Evolutionary conservation across 257 asterid species (phyloP).

Genomic region (Solanum pimpinellifolium): DNA sequence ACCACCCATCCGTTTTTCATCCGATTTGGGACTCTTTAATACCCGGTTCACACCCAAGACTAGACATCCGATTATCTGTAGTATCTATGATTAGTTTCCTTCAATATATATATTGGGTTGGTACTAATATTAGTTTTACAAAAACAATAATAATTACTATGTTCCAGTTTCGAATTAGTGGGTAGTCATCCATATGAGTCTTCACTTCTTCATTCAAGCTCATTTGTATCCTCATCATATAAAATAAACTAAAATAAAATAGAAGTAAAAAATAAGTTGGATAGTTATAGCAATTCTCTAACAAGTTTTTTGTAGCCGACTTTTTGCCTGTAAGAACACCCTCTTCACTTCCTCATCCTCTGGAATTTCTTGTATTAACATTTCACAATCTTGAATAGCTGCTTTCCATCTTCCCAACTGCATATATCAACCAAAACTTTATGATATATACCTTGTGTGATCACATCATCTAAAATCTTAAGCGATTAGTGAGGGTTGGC

Average conservation of each 20-base stretch:
- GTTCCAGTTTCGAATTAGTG: neutral
- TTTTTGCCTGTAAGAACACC: slow-evolving; percentile 19
- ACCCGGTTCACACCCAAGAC: neutral
- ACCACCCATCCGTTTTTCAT: neutral
- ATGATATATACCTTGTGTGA: neutral
- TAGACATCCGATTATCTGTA: neutral
- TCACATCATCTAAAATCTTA: neutral
- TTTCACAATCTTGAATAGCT: slow-evolving; percentile 35
- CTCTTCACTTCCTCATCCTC: slow-evolving; percentile 23
- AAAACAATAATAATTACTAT: neutral
- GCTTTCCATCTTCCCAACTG: slow-evolving; percentile 39
- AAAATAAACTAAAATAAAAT: neutral
- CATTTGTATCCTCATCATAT: neutral
- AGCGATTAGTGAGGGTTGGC: neutral
- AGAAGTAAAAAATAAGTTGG: neutral
- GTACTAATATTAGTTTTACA: neutral
- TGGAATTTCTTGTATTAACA: slow-evolving; percentile 29
- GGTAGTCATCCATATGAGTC: neutral
- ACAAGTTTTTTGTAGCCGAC: neutral
- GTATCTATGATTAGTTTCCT: neutral
- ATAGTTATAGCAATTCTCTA: neutral
- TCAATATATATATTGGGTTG: neutral
- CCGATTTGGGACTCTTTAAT: neutral
- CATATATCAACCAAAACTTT: neutral
- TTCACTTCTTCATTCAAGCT: neutral